Conservation (phyloP, 2,329 filamentous ascomycete species). For the Fusarium pseudonygamai region DNA sequence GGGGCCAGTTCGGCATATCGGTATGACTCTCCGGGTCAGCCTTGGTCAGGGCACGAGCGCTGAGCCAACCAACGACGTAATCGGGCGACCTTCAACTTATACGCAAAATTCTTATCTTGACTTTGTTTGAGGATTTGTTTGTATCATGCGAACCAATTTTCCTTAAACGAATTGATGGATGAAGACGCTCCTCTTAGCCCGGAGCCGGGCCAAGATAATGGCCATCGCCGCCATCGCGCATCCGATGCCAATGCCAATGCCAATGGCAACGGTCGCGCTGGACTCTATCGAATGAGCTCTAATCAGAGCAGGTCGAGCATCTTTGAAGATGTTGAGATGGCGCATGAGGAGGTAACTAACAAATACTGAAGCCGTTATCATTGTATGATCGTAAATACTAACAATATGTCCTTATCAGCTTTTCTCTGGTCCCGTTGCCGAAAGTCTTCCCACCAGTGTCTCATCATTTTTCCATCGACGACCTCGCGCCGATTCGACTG, state of each 20-base stretch:
- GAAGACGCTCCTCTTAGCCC: constrained; percentile 39
- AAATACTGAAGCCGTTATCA: neutral
- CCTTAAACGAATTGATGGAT: constrained; percentile 41
- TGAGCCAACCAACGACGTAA: constrained; percentile 41
- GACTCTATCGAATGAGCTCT: constrained; percentile 72
- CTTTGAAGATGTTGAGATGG: constrained; percentile 98
- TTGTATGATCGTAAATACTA: neutral
- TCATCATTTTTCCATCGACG: constrained; percentile 92
- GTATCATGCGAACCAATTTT: constrained; percentile 31
- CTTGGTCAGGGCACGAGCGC: constrained; percentile 32
- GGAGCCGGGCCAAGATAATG: constrained; percentile 29
- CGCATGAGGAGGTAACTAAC: constrained; percentile 81
- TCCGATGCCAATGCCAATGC: constrained; percentile 35
- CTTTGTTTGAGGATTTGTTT: neutral
- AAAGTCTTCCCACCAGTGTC: constrained; percentile 93
- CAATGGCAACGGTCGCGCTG: constrained; percentile 18
- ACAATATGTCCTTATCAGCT: constrained; percentile 57
- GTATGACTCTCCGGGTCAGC: constrained; percentile 28
- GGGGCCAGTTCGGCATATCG: constrained; percentile 33
- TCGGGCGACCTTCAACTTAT: constrained; percentile 27
- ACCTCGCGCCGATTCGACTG: constrained; percentile 80
- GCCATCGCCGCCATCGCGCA: constrained; percentile 16
- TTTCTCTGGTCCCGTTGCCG: constrained; percentile 91
- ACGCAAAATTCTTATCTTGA: constrained; percentile 20
- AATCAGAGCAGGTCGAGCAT: constrained; percentile 82